Conservation (phyloP, 768 basidiomycete genomes). For the Wakefieldia striispora region DNA sequence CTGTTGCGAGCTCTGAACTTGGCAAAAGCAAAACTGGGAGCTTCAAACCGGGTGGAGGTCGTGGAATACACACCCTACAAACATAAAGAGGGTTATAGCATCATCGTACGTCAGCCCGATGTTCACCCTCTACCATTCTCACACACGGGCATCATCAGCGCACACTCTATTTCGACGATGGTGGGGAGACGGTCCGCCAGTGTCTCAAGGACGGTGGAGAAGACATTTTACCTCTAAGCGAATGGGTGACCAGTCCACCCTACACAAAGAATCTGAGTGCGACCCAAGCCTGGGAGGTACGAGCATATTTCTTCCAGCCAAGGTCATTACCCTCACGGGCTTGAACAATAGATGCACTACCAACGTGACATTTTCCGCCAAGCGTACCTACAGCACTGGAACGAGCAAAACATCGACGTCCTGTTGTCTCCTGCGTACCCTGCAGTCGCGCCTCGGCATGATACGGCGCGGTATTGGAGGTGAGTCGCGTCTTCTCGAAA, state of each 20-base stretch:
- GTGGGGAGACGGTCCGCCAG: conserved; percentile 29
- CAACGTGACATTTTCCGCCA: conserved; percentile 35
- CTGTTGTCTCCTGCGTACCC: conserved; percentile 38
- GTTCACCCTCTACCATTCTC: background rate
- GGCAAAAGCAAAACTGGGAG: conserved; percentile 35
- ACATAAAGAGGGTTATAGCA: conserved; percentile 33
- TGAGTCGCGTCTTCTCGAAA: background rate
- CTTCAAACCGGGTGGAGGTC: conserved; percentile 34
- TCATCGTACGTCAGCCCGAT: conserved; percentile 26
- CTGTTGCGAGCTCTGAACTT: conserved; percentile 39
- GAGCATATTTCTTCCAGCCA: background rate
- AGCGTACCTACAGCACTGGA: conserved; percentile 37
- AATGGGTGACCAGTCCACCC: conserved; percentile 35
- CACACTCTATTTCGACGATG: conserved; percentile 39
- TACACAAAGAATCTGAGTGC: conserved; percentile 24
- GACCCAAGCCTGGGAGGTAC: conserved; percentile 31
- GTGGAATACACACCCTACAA: conserved; percentile 35
- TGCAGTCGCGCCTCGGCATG: conserved; percentile 38
- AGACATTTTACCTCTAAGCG: conserved; percentile 33
- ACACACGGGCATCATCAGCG: conserved; percentile 19
- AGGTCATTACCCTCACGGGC: conserved; percentile 1
- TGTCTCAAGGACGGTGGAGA: conserved; percentile 32
- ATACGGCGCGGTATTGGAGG: conserved; percentile 37
- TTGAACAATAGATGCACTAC: conserved; percentile 21
- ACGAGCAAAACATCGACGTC: conserved; percentile 37